Conservation (phyloP, 2,329 filamentous ascomycete genomes). For the Diaporthe destruens region DNA sequence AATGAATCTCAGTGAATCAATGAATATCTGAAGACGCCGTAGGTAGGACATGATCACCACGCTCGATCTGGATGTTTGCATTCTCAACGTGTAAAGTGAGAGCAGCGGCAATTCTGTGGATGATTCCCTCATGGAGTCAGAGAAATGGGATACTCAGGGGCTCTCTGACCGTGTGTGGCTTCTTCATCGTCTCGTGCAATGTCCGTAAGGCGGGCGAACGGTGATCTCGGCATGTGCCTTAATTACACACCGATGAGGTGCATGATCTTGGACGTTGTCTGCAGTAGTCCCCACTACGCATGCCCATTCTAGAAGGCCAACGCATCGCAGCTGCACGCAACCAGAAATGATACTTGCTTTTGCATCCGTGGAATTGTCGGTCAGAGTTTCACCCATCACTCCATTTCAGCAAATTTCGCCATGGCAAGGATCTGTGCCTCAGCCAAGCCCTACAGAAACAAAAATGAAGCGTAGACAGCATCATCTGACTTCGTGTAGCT, state of each 20-base stretch:
- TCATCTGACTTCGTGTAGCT: not conserved
- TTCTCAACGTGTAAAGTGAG: not conserved
- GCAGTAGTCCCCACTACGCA: not conserved
- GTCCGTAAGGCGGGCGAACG: not conserved
- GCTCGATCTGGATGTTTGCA: not conserved
- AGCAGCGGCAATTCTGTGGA: not conserved
- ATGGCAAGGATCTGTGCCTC: not conserved
- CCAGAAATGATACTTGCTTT: not conserved
- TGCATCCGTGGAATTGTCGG: not conserved
- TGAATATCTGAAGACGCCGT: not conserved
- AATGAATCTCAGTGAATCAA: no score
- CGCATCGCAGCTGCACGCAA: not conserved
- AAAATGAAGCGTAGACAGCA: not conserved
- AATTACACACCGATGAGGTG: not conserved
- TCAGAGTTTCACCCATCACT: not conserved
- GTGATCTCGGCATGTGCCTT: not conserved
- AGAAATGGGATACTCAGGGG: not conserved
- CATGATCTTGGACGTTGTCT: not conserved
- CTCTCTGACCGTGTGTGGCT: not conserved
- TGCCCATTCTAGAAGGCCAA: not conserved
- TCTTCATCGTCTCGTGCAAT: not conserved
- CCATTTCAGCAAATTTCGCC: not conserved
- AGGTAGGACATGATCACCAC: not conserved
- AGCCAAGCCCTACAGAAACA: slow-evolving; percentile 27
- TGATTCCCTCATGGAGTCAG: not conserved